Evolutionary conservation across 2,329 filamentous ascomycete species (phyloP), one percentile per base, ranked within the genome.

Genomic region (Aspergillus unguis): DNA sequence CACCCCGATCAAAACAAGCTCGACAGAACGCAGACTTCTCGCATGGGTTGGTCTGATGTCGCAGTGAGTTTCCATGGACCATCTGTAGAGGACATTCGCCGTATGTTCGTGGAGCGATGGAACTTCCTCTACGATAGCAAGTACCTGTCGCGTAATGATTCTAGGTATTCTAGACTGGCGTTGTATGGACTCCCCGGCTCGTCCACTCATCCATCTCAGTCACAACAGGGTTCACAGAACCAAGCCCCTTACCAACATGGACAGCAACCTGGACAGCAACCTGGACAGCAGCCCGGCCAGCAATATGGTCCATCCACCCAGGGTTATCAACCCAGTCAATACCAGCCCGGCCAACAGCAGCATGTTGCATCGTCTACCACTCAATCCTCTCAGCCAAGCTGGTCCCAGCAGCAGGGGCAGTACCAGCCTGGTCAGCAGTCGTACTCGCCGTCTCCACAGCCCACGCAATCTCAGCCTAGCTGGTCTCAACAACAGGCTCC

Each of bases 31-130:
- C 83, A 85, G 64, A 88, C 80, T 70, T 90, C 88, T 2, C 83
- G 92, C 54, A 96, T 96, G 90, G 91, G 91, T 23, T 96, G 92
- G 92, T 90, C 88, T 10, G 92, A 96, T 70, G 82, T 96, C 53
- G 85, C 87, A 8, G 77, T 96, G 51, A 90, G 85, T 61, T 70
- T 96, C 52, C 80, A 80, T 10, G 91, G 91, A 0, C 85, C 85
- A 0, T 86, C 90, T 7, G 85, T 92, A 0, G 78, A 86, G 57
- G 90, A 88, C 68, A 77, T 96, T 31, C 78, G 84, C 31, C 80
- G 82, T 4, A 90, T 96, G 68, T 96, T 96, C 63, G 80, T 85
- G 2, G 87, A 95, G 65, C 79, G 91, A 62, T 96, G 92, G 90
- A 96, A 96, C 73, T 95, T 89, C 67, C 92, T 96, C 58, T 95